Conservation (phyloP, 345 rosid species). For the Nasturtium officinale region DNA sequence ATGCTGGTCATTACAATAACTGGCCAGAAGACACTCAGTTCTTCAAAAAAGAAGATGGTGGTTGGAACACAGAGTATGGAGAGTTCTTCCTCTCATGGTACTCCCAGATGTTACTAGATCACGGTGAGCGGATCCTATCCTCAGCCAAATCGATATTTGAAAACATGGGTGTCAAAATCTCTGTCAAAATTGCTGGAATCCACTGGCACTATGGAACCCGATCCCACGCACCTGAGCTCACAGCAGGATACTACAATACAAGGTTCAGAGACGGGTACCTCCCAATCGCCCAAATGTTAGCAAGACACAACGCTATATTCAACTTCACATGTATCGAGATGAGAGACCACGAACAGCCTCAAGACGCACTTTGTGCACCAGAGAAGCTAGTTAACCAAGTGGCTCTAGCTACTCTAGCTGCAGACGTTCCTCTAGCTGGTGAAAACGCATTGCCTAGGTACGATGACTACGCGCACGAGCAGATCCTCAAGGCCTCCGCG, state of each 20-base stretch:
- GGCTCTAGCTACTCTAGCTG: conserved; percentile 67
- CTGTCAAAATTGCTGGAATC: conserved; percentile 90
- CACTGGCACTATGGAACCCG: conserved; percentile 98
- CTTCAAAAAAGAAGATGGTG: conserved; percentile 80
- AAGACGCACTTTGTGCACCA: conserved; percentile 88
- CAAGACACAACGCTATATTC: conserved; percentile 81
- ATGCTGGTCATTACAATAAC: conserved; percentile 91
- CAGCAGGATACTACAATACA: conserved; percentile 97
- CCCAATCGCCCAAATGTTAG: conserved; percentile 90
- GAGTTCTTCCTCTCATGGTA: conserved; percentile 94
- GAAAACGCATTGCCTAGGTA: conserved; percentile 91
- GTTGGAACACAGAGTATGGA: conserved; percentile 80
- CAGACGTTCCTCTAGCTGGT: conserved; percentile 81
- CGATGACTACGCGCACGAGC: conserved; percentile 74
- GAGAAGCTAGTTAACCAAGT: conserved; percentile 95
- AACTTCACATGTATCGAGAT: conserved; percentile 96
- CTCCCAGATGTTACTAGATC: conserved; percentile 82
- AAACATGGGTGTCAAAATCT: conserved; percentile 60
- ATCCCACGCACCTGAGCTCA: conserved; percentile 97
- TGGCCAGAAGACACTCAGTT: conserved; percentile 97
- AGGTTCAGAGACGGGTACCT: conserved; percentile 86
- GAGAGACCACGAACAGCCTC: conserved; percentile 98
- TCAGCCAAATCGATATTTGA: conserved; percentile 64
- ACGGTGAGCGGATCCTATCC: conserved; percentile 75
- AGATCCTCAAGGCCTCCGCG: conserved; percentile 69